Evolutionary conservation across 2,329 filamentous ascomycete genomes (phyloP).

Genomic region (Colletotrichum endophyticum): DNA sequence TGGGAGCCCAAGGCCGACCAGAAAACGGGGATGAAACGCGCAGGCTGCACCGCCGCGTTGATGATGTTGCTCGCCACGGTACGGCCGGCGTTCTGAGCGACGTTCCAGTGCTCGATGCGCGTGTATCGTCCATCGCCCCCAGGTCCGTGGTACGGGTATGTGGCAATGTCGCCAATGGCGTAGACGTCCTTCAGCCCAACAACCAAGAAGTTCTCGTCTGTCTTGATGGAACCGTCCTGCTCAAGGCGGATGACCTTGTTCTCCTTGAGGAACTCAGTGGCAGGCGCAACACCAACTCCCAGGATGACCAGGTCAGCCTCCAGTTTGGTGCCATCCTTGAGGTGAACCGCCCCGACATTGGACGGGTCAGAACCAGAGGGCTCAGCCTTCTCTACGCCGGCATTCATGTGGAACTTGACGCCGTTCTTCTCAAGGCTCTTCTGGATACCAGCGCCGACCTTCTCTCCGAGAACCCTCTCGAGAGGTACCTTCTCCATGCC

Average conservation of each 20-base stretch:
- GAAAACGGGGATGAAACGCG: slow-evolving; percentile 90
- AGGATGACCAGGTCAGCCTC: slow-evolving; percentile 90
- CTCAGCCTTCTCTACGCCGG: slow-evolving; percentile 82
- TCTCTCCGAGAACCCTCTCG: slow-evolving; percentile 81
- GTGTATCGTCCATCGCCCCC: slow-evolving; percentile 75
- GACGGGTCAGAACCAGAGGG: slow-evolving; percentile 70
- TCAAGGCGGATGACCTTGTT: slow-evolving; percentile 75
- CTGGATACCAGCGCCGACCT: slow-evolving; percentile 83
- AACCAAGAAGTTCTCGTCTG: slow-evolving; percentile 81
- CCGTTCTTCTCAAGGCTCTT: slow-evolving; percentile 82
- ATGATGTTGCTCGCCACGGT: slow-evolving; percentile 79
- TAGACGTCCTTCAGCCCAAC: slow-evolving; percentile 81
- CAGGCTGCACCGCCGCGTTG: slow-evolving; percentile 63
- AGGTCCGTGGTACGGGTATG: slow-evolving; percentile 91
- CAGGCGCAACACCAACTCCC: slow-evolving; percentile 86
- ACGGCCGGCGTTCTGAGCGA: slow-evolving; percentile 91
- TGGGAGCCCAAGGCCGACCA: slow-evolving; percentile 94
- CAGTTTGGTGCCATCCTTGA: slow-evolving; percentile 86
- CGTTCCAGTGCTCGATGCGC: slow-evolving; percentile 98
- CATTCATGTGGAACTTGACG: slow-evolving; percentile 85
- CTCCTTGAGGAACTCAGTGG: slow-evolving; percentile 80
- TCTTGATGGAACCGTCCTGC: slow-evolving; percentile 83
- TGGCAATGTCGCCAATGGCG: slow-evolving; percentile 93
- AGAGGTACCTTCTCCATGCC: slow-evolving; percentile 89
- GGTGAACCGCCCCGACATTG: slow-evolving; percentile 78